Evolutionary conservation across 2,329 filamentous ascomycete species (phyloP).

Genomic region (Xylaria sp.): DNA sequence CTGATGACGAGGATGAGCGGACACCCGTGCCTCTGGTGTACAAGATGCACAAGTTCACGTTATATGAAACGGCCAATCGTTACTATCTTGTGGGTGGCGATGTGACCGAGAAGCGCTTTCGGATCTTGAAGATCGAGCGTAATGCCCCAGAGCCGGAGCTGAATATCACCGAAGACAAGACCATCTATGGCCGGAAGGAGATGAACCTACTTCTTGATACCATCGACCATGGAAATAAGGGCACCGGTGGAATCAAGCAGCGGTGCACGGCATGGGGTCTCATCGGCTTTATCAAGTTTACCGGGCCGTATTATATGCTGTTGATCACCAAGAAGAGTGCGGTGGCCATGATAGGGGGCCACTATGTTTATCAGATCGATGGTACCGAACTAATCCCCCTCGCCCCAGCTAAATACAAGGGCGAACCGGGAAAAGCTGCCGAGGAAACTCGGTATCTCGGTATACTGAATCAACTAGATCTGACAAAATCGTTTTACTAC

Average conservation of each 20-base stretch:
- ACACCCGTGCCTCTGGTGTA: constrained; percentile 39
- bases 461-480: constrained; percentile 85
- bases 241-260: constrained; percentile 81
- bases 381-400: constrained; percentile 87
- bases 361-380: constrained; percentile 93
- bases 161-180: constrained; percentile 87
- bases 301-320: constrained; percentile 94
- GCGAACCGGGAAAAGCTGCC: constrained; percentile 73
- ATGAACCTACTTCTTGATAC: constrained; percentile 91
- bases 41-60: constrained; percentile 92
- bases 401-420: constrained; percentile 68
- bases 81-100: constrained; percentile 96
- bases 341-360: constrained; percentile 91
- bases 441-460: constrained; percentile 86
- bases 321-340: constrained; percentile 93
- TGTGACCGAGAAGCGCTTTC: constrained; percentile 79
- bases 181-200: constrained; percentile 85
- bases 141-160: constrained; percentile 74
- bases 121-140: constrained; percentile 91
- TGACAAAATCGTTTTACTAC: constrained; percentile 93
- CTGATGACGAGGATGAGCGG: constrained; percentile 27
- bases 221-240: constrained; percentile 91
- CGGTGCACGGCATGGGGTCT: constrained; percentile 91
- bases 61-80: constrained; percentile 89
- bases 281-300: constrained; percentile 92